phyloP scores from a whole-genome alignment of 2,329 filamentous ascomycete species.

The Beauveria bassiana region DNA sequence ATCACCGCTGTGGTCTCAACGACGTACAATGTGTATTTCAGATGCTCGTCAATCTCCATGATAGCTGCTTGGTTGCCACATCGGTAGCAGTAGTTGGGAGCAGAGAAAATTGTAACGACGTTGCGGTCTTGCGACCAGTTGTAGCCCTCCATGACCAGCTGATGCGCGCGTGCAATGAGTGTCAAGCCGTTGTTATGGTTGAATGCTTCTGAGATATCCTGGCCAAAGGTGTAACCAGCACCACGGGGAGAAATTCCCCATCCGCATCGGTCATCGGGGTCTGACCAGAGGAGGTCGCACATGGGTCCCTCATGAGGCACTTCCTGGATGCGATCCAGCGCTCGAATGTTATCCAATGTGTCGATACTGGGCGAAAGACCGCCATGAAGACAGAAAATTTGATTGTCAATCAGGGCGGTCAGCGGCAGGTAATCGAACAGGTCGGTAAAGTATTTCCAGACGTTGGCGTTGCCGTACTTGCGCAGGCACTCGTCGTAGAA shows the following conservation, averaged over 20 bases:
- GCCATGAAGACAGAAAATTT: constrained; percentile 98
- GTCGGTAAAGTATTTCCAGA: constrained; percentile 99
- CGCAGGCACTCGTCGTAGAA: constrained; percentile 98
- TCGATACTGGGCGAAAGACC: constrained; percentile 94
- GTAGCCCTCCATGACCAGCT: constrained; percentile 98
- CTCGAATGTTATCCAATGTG: constrained; percentile 90
- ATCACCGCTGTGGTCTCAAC: background rate
- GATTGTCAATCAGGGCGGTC: constrained; percentile 95
- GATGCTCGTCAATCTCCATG: constrained; percentile 99
- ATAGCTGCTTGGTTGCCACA: constrained; percentile 99
- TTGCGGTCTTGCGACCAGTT: constrained; percentile 99
- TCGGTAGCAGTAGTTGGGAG: constrained; percentile 94
- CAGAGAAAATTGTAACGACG: constrained; percentile 97
- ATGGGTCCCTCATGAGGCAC: constrained; percentile 97
- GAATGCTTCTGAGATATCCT: constrained; percentile 97
- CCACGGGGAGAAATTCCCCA: constrained; percentile 95
- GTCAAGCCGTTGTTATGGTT: constrained; percentile 99
- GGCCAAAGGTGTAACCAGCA: constrained; percentile 90
- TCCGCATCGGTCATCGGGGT: constrained; percentile 92
- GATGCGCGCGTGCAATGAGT: constrained; percentile 90
- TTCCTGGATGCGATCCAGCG: constrained; percentile 93
- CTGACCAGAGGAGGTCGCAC: constrained; percentile 96
- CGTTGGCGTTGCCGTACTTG: constrained; percentile 97
- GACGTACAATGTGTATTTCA: constrained; percentile 98
- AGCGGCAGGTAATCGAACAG: constrained; percentile 99